Evolutionary conservation across 2,329 filamentous ascomycete species (phyloP).

Genomic region (Sclerotinia borealis): DNA sequence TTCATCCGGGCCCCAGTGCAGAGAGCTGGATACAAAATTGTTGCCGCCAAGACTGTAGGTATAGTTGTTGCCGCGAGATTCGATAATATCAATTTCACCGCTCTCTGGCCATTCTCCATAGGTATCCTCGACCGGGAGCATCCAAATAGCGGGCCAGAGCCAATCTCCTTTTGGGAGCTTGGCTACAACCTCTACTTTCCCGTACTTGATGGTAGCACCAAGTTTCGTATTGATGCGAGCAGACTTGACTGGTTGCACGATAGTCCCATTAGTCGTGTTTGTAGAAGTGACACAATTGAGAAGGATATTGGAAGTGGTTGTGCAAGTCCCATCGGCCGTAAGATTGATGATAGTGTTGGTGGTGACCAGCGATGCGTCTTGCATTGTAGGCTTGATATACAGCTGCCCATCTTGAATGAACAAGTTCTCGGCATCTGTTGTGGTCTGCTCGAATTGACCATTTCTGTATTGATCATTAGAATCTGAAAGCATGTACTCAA

Average conservation of each 20-base stretch:
- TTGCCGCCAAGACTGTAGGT: conserved; percentile 71
- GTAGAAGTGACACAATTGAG: conserved; percentile 63
- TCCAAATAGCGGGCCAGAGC: conserved; percentile 91
- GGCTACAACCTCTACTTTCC: conserved; percentile 73
- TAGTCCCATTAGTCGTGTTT: conserved; percentile 70
- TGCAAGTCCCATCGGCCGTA: conserved; percentile 56
- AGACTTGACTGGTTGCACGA: conserved; percentile 72
- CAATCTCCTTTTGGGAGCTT: conserved; percentile 73
- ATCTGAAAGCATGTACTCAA: not conserved
- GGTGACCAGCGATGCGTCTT: conserved; percentile 60
- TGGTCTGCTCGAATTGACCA: conserved; percentile 76
- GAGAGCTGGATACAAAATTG: conserved; percentile 69
- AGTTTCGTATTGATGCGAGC: conserved; percentile 72
- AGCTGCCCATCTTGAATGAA: conserved; percentile 64
- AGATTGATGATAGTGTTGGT: conserved; percentile 65
- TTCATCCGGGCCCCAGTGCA: conserved; percentile 75
- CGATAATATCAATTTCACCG: conserved; percentile 78
- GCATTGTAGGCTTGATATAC: conserved; percentile 70
- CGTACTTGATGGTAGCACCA: conserved; percentile 70
- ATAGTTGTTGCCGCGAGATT: conserved; percentile 78
- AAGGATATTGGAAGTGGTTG: conserved; percentile 48
- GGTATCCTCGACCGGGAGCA: conserved; percentile 66
- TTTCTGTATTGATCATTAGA: conserved; percentile 46
- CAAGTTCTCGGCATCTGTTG: conserved; percentile 64
- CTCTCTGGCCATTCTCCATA: conserved; percentile 76